Evolutionary conservation across 2,329 filamentous ascomycete species (phyloP).

Genomic region (Aspergillus carbonarius): DNA sequence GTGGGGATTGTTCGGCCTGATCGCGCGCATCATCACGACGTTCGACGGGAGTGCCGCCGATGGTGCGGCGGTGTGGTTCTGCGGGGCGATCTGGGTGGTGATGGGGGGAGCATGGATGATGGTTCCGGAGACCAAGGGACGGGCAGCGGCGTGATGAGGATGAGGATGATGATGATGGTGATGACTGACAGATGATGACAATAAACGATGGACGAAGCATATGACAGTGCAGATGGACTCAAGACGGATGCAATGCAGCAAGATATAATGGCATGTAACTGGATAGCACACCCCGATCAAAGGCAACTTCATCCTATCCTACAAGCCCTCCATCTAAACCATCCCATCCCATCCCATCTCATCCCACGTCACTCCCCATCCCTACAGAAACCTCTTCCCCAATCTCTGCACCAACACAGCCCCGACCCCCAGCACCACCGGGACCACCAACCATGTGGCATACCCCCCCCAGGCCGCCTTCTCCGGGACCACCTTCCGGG

Average conservation of each 20-base stretch:
- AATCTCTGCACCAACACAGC: neutral
- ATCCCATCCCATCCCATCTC: too few species aligned
- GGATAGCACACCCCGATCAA: too few species aligned
- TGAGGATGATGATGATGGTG: neutral
- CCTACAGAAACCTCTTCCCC: neutral
- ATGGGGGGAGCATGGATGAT: slow-evolving; percentile 19
- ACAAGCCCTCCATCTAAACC: too few species aligned
- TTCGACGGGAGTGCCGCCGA: slow-evolving; percentile 9
- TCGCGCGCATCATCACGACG: slow-evolving; percentile 14
- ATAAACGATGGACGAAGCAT: neutral
- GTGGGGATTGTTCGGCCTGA: slow-evolving; percentile 16
- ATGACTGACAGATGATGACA: too few species aligned
- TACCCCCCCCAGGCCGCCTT: neutral
- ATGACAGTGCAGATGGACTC: too few species aligned
- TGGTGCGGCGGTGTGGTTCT: slow-evolving; percentile 21
- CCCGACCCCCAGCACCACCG: neutral
- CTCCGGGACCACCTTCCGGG: neutral
- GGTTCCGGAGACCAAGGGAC: slow-evolving; percentile 1
- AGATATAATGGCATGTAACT: too few species aligned
- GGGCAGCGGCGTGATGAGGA: neutral
- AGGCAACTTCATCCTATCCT: too few species aligned
- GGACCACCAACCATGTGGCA: neutral
- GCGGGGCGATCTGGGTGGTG: slow-evolving; percentile 20
- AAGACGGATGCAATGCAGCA: too few species aligned
- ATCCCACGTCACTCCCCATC: too few species aligned